Evolutionary conservation across 1,284 basidiomycete genomes (phyloP).

Genomic region (Peniophora sp.): DNA sequence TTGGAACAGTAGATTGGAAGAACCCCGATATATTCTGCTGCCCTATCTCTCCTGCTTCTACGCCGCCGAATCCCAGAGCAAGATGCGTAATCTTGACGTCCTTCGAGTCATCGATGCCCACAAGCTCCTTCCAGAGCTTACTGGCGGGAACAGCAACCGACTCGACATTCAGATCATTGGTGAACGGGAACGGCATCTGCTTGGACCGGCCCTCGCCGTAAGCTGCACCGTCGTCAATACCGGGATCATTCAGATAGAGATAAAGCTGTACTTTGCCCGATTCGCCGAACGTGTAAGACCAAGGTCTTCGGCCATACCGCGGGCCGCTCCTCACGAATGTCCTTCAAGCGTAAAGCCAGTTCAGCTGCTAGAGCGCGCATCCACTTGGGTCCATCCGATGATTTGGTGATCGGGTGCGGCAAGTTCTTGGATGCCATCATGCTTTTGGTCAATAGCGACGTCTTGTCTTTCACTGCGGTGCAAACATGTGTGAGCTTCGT

Average conservation of each 20-base stretch:
- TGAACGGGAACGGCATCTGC: conserved; percentile 81
- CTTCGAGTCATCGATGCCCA: conserved; percentile 37
- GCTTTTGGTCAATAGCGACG: conserved; percentile 66
- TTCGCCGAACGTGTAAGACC: conserved; percentile 68
- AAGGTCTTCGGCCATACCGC: conserved; percentile 92
- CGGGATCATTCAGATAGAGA: too few relatives aligned
- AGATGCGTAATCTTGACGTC: conserved; percentile 69
- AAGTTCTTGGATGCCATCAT: conserved; percentile 95
- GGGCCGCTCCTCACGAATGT: conserved; percentile 67
- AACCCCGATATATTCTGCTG: conserved; percentile 87
- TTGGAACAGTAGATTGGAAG: conserved; percentile 33
- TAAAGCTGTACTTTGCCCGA: too few relatives aligned
- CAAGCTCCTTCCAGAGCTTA: conserved; percentile 83
- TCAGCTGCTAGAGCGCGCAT: conserved; percentile 87
- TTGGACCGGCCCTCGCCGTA: conserved; percentile 64
- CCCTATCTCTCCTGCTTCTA: conserved; percentile 74
- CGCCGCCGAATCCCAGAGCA: conserved; percentile 74
- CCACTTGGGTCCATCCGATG: conserved; percentile 82
- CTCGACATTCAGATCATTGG: conserved; percentile 65
- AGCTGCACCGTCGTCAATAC: conserved; percentile 30
- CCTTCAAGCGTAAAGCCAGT: conserved; percentile 75
- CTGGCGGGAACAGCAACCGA: conserved; percentile 73
- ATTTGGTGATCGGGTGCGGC: conserved; percentile 64
- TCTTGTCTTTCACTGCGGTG: conserved; percentile 75
- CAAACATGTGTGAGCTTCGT: not conserved